Evolutionary conservation across 768 basidiomycete species (phyloP).

Genomic region (Leucosporidium creatinivorum): DNA sequence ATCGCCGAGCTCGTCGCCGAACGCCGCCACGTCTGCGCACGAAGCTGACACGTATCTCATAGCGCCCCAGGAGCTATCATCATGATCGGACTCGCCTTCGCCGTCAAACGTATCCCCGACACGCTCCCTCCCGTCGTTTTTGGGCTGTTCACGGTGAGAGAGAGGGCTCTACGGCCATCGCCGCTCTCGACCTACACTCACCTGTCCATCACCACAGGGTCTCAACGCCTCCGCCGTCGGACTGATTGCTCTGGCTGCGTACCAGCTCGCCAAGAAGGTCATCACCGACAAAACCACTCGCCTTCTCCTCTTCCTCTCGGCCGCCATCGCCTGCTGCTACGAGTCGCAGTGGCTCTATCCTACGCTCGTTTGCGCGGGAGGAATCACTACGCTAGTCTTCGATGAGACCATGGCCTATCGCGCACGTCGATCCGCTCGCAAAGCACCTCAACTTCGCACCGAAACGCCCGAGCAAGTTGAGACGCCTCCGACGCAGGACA

Average conservation of each 20-base stretch:
- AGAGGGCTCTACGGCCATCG: too few relatives aligned
- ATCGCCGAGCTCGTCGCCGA: too few relatives aligned
- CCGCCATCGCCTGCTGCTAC: constrained; percentile 50
- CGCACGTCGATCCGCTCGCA: too few relatives aligned
- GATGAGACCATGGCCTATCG: constrained; percentile 35
- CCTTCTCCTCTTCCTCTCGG: constrained; percentile 46
- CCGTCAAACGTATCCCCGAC: constrained; percentile 46
- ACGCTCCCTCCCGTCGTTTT: constrained; percentile 49
- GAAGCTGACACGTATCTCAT: not conserved
- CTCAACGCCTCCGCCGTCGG: constrained; percentile 55
- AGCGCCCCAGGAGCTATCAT: constrained; percentile 48
- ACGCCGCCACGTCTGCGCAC: too few relatives aligned
- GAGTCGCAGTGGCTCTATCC: constrained; percentile 54
- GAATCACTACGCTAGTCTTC: constrained; percentile 45
- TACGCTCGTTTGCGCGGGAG: constrained; percentile 46
- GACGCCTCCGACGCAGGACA: constrained; percentile 3
- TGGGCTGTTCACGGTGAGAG: constrained; percentile 46
- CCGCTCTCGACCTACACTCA: too few relatives aligned
- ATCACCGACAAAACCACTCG: constrained; percentile 49
- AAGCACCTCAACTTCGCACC: not conserved
- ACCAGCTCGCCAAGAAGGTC: constrained; percentile 48
- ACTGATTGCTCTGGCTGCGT: constrained; percentile 51
- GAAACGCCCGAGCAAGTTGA: too few relatives aligned
- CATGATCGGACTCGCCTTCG: constrained; percentile 50
- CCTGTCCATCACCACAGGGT: too few relatives aligned